phyloP scores from a whole-genome alignment of 2,329 filamentous ascomycete species.

The Fusarium sterilihyphosum region DNA sequence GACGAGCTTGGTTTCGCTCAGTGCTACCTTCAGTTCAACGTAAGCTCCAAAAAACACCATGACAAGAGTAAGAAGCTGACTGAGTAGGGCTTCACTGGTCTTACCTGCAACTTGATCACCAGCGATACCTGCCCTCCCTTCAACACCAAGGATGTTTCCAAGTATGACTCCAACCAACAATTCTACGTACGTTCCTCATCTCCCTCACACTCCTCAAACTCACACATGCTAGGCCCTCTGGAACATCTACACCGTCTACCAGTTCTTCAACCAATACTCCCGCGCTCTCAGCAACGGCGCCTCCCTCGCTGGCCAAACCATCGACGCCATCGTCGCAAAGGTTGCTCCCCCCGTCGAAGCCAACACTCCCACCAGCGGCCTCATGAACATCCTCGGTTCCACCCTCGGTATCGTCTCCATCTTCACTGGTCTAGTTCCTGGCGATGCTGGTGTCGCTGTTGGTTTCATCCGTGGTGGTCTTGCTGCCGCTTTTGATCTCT shows the following conservation, averaged over 20 bases:
- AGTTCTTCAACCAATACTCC: conserved; percentile 28
- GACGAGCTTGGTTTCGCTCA: conserved; percentile 16
- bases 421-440: conserved; percentile 4
- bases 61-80: fast-evolving
- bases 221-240: not conserved
- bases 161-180: conserved; percentile 21
- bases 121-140: conserved; percentile 24
- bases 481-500: not conserved
- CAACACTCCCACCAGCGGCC: not conserved
- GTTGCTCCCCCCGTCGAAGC: conserved; percentile 19
- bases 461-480: conserved; percentile 9
- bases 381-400: not conserved
- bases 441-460: not conserved
- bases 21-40: conserved; percentile 17
- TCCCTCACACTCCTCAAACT: fast-evolving
- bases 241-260: conserved; percentile 26
- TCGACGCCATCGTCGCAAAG: conserved; percentile 13
- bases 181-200: not conserved
- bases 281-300: conserved; percentile 13
- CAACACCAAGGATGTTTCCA: conserved; percentile 2
- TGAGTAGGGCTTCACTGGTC: not conserved
- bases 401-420: not conserved
- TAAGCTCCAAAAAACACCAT: fast-evolving
- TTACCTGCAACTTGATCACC: conserved; percentile 17
- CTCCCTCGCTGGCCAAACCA: conserved; percentile 17